Evolutionary conservation across 345 rosid species (phyloP), one percentile per base, ranked within the genome.

Genomic region (Salix purpurea): DNA sequence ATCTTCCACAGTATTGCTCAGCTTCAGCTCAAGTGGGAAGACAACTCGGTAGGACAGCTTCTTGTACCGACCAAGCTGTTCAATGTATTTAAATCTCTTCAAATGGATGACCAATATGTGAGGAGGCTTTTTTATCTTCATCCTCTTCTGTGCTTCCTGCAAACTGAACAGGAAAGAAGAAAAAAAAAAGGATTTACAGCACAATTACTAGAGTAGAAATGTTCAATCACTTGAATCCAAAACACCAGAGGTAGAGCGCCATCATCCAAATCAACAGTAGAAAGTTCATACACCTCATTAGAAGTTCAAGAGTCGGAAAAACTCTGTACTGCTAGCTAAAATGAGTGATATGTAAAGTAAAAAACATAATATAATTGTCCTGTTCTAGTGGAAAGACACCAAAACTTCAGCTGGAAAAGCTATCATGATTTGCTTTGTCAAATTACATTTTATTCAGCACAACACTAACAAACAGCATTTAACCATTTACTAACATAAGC

Each of bases 41-140:
- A 94, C 99, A 30, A 96, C 97, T 7, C 99, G 86, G 74, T 96
- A 96, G 4, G 98, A 94, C 15, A 96, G 87, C 86, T 96, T 96
- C 91, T 92, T 96, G 89, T 96, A 89, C 7, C 98, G 94, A 2
- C 97, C 96, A 48, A 96, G 82, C 87, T 96, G 98, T 81, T 96
- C 99, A 7, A 96, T 91, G 88, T 96, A 96, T 77, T 96, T 96
- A 84, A 96, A 96, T 74, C 99, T 89, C 82, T 96, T 94, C 23
- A 96, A 88, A 77, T 96, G 99, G 77, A 94, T 96, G 32, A 96
- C 98, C 75, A 96, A 78, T 77, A 94, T 89, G 71, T 96, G 88
- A 71, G 98, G 99, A 14, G 98, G 92, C 84, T 92, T 96, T 91
- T 96, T 96, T 82, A 96, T 96, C 91, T 96, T 96, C 98, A 96